These are phyloP conservation scores for Hysterium pulicare DNA, from an alignment of 2,329 filamentous ascomycete genomes.

Conservation along the genomic window DNA sequence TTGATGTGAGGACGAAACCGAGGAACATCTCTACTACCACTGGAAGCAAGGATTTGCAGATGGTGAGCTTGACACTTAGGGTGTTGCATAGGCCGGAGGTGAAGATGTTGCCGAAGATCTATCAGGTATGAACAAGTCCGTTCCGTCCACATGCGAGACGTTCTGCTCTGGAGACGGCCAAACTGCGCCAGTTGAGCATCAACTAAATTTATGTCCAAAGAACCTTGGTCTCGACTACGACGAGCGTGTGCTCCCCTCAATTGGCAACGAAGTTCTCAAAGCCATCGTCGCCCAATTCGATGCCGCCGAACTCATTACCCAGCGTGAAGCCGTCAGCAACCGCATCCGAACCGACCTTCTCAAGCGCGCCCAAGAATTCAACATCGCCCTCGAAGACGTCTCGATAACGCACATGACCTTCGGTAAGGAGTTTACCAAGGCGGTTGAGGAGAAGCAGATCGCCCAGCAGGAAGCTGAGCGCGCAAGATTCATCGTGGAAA, in stretches of 20 bases:
- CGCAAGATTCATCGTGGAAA: slow-evolving; percentile 96
- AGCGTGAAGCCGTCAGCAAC: slow-evolving; percentile 93
- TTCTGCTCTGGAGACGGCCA: too few species aligned
- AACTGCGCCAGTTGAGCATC: too few species aligned
- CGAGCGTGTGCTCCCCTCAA: slow-evolving; percentile 56
- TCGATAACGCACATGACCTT: slow-evolving; percentile 99
- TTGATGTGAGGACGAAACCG: slow-evolving; percentile 96
- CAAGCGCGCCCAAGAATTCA: slow-evolving; percentile 92
- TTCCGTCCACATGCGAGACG: too few species aligned
- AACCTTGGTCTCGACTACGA: slow-evolving; percentile 98
- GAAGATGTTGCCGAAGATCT: slow-evolving; percentile 90
- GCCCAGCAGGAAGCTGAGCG: slow-evolving; percentile 98
- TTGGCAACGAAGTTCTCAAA: slow-evolving; percentile 55
- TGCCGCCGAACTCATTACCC: slow-evolving; percentile 74
- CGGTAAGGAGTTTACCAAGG: slow-evolving; percentile 96
- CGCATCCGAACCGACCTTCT: slow-evolving; percentile 90
- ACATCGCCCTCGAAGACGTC: slow-evolving; percentile 97
- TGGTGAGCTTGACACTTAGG: slow-evolving; percentile 96
- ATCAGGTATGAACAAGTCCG: slow-evolving; percentile 66
- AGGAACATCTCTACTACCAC: slow-evolving; percentile 97
- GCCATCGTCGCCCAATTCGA: slow-evolving; percentile 54
- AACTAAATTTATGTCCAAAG: slow-evolving; percentile 47
- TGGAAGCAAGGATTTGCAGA: slow-evolving; percentile 97
- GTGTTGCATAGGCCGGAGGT: slow-evolving; percentile 95
- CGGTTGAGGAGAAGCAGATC: slow-evolving; percentile 99